These are phyloP conservation scores for Ustilago crameri DNA, from an alignment of 1,284 basidiomycete genomes.

Conservation along the genomic window DNA sequence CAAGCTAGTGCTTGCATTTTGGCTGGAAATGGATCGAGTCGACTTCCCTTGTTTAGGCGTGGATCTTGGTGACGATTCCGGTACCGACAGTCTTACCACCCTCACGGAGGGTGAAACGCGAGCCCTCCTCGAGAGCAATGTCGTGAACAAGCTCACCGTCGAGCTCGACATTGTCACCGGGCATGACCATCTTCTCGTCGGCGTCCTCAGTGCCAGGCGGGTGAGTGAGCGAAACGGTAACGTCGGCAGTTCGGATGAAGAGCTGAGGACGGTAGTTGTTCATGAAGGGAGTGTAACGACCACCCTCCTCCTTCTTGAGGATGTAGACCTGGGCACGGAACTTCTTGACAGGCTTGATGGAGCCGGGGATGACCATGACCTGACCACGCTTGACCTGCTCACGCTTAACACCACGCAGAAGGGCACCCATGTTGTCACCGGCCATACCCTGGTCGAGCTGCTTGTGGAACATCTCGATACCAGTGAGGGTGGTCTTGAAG, in stretches of 20 bases:
- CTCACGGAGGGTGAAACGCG: constrained; percentile 97
- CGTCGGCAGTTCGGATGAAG: constrained; percentile 94
- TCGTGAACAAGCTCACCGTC: constrained; percentile 85
- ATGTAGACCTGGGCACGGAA: constrained; percentile 73
- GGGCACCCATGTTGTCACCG: constrained; percentile 98
- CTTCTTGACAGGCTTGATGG: constrained; percentile 94
- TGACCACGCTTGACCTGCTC: constrained; percentile 95
- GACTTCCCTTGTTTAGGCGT: constrained; percentile 25
- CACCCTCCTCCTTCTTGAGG: constrained; percentile 97
- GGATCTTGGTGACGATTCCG: constrained; percentile 65
- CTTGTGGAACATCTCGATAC: constrained; percentile 99
- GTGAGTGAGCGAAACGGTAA: constrained; percentile 87
- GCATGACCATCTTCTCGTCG: constrained; percentile 82
- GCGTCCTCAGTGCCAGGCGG: constrained; percentile 76
- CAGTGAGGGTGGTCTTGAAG: constrained; percentile 93
- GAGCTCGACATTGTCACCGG: constrained; percentile 97
- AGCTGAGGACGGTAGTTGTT: constrained; percentile 95
- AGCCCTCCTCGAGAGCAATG: constrained; percentile 89
- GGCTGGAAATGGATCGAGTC: constrained; percentile 2
- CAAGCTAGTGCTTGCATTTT: constrained; percentile 16
- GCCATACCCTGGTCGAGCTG: constrained; percentile 98
- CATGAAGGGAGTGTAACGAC: constrained; percentile 97
- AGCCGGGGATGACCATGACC: constrained; percentile 87
- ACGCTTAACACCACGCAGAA: constrained; percentile 96
- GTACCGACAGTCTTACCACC: constrained; percentile 82